These are phyloP conservation scores for Coemansia sp. DNA, from an alignment of 192 early-diverging fungal species.

Conservation along the genomic window DNA sequence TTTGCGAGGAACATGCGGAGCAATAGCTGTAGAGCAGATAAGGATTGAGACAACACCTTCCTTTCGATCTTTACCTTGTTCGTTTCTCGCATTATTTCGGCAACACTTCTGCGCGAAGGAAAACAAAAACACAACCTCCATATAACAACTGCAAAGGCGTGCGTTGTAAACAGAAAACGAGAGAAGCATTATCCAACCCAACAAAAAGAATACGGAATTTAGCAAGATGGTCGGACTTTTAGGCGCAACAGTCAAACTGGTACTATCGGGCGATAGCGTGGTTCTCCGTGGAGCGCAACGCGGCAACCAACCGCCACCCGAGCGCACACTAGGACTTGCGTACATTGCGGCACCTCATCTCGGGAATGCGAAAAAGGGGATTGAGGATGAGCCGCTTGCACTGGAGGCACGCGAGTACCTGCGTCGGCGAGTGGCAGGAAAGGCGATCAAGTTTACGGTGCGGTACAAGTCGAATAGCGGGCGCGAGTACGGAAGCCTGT, in stretches of 20 bases:
- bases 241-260: conserved; percentile 81
- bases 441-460: conserved; percentile 78
- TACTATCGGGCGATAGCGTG: conserved; percentile 91
- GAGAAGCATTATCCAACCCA: neutral
- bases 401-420: conserved; percentile 89
- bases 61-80: neutral
- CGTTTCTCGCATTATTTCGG: neutral
- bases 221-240: conserved; percentile 22
- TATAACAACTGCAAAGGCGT: neutral
- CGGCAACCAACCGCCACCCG: conserved; percentile 79
- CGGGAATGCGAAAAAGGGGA: conserved; percentile 69
- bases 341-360: conserved; percentile 83
- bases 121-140: neutral
- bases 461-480: conserved; percentile 54
- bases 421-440: conserved; percentile 82
- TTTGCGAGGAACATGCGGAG: no score
- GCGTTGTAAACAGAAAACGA: neutral
- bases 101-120: neutral
- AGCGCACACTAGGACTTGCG: conserved; percentile 78
- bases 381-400: conserved; percentile 85
- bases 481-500: conserved; percentile 67
- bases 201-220: neutral
- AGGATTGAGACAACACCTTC: no score
- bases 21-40: no score
- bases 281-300: conserved; percentile 80